Conservation (phyloP, 148 eudicot species). For the Arctostaphylos glauca region DNA sequence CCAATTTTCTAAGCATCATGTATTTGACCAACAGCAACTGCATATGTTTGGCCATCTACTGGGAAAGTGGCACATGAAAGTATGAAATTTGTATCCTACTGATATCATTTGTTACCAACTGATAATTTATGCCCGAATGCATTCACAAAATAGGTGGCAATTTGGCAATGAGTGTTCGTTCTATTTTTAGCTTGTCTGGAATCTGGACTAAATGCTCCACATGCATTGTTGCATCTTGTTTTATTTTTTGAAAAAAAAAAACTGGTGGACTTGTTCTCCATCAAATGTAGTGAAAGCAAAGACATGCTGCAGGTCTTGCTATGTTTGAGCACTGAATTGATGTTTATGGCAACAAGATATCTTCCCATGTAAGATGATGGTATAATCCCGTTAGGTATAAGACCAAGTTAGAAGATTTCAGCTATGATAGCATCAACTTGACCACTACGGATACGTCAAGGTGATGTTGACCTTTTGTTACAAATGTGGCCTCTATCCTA, state of each 20-base stretch:
- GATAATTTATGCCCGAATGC: background rate
- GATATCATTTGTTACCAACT: background rate
- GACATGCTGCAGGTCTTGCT: background rate
- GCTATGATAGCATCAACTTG: background rate
- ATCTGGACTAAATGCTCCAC: background rate
- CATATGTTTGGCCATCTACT: background rate
- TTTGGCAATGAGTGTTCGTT: background rate
- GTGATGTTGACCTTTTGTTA: background rate
- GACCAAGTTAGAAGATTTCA: background rate
- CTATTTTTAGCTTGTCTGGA: background rate
- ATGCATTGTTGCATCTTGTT: background rate
- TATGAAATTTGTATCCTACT: background rate
- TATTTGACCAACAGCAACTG: too few relatives aligned
- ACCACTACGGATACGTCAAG: background rate
- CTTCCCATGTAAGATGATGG: background rate
- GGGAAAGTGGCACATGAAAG: background rate
- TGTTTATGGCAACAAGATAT: background rate
- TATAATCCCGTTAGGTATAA: background rate
- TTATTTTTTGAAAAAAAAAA: background rate
- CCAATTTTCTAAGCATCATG: background rate
- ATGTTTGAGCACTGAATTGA: background rate
- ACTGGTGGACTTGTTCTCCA: background rate
- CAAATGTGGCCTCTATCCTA: too few relatives aligned
- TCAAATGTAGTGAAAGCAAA: too few relatives aligned
- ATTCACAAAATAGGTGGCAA: background rate